These are phyloP conservation scores for Cladorrhinum sp. DNA, from an alignment of 2,329 filamentous ascomycete species.

Conservation along the genomic window DNA sequence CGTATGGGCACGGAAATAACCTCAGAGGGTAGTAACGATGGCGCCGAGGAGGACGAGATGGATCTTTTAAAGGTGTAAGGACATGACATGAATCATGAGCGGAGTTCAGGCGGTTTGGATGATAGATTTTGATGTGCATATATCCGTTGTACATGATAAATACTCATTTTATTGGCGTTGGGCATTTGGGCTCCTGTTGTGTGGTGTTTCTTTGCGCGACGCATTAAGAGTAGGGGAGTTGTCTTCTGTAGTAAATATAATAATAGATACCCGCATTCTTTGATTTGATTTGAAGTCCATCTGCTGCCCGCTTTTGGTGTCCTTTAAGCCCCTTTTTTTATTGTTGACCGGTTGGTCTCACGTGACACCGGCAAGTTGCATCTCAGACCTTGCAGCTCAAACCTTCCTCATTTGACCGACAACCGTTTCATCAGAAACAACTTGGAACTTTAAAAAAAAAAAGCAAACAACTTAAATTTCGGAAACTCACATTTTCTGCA, in stretches of 20 bases:
- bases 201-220: neutral
- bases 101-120: constrained; percentile 11
- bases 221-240: neutral
- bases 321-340: neutral
- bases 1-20: constrained; percentile 34
- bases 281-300: neutral
- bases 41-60: constrained; percentile 54
- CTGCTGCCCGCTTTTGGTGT: neutral
- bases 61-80: constrained; percentile 41
- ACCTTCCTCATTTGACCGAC: neutral
- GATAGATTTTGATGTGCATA: constrained; percentile 1
- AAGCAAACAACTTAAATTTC: neutral
- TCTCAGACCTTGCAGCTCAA: neutral
- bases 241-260: neutral
- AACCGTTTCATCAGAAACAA: neutral
- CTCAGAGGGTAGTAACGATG: constrained; percentile 28
- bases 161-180: neutral
- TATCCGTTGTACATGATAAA: neutral
- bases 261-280: neutral
- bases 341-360: constrained; percentile 7
- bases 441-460: neutral
- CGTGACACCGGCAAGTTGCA: constrained; percentile 4
- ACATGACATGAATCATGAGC: constrained; percentile 5
- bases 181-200: constrained; percentile 1
- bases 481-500: neutral